These are phyloP conservation scores for Trypanosoma vivax DNA, from an alignment of 208 protist genomes.

Conservation along the genomic window DNA sequence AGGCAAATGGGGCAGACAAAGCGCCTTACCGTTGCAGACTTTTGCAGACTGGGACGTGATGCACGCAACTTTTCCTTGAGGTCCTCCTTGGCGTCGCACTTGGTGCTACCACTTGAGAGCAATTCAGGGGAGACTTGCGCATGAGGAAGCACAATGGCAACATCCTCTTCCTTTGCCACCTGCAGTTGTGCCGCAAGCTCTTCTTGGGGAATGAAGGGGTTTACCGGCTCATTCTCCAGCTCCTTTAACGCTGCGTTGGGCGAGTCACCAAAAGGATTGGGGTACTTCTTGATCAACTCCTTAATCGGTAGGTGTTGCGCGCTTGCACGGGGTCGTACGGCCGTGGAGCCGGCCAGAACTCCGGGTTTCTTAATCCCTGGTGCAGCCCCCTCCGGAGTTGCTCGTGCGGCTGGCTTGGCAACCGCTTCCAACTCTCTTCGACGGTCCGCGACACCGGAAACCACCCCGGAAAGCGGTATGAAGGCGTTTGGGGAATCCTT, in stretches of 20 bases:
- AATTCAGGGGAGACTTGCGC: neutral
- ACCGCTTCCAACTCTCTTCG: constrained; percentile 36
- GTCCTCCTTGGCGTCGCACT: neutral
- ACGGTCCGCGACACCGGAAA: constrained; percentile 47
- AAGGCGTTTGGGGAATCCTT: constrained; percentile 20
- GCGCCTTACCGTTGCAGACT: constrained; percentile 11
- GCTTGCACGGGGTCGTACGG: neutral
- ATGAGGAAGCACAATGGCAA: neutral
- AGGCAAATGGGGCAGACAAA: constrained; percentile 19
- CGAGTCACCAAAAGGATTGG: constrained; percentile 79
- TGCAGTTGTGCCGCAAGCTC: constrained; percentile 14
- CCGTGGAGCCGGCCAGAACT: constrained; percentile 1
- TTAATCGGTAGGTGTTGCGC: constrained; percentile 26
- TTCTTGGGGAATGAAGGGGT: constrained; percentile 66
- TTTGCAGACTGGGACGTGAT: constrained; percentile 12
- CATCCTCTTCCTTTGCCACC: constrained; percentile 7
- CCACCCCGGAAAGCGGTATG: constrained; percentile 33
- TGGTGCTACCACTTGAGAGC: no score
- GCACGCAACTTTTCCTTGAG: constrained; percentile 15
- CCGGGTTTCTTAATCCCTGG: constrained; percentile 54
- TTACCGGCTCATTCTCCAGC: constrained; percentile 66
- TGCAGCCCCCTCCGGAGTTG: constrained; percentile 69
- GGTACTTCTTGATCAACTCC: constrained; percentile 65
- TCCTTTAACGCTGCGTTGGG: constrained; percentile 50
- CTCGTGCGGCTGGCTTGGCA: constrained; percentile 24